A percentile compares a stretch with the other conserved stretches of the same genome.
Evolutionary conservation across 2,329 filamentous ascomycete genomes (phyloP).

Genomic region (Plenodomus biglobosus): DNA sequence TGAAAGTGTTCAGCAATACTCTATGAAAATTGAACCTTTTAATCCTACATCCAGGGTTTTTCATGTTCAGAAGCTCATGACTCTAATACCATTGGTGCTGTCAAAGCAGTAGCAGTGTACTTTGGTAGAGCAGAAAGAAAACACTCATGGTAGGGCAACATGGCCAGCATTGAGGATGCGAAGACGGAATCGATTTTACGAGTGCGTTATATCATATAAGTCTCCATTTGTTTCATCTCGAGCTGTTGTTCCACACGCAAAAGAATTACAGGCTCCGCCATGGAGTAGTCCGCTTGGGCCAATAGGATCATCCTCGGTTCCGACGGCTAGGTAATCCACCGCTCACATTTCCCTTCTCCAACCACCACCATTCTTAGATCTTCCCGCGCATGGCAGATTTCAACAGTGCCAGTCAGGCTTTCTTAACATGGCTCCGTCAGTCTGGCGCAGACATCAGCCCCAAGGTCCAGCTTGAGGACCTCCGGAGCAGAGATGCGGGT

Average conservation of each 20-base stretch:
- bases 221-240: not conserved
- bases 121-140: too few relatives aligned
- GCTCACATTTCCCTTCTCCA: constrained; percentile 17
- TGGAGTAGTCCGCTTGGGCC: constrained; percentile 11
- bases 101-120: too few relatives aligned
- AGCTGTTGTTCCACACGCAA: not conserved
- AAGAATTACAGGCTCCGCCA: not conserved
- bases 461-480: constrained; percentile 61
- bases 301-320: constrained; percentile 28
- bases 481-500: constrained; percentile 59
- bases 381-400: constrained; percentile 35
- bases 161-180: too few relatives aligned
- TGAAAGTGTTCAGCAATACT: too few relatives aligned
- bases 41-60: too few relatives aligned
- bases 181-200: too few relatives aligned
- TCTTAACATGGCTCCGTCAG: constrained; percentile 60
- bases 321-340: constrained; percentile 20
- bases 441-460: constrained; percentile 57
- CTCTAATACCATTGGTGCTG: too few relatives aligned
- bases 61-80: too few relatives aligned
- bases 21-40: too few relatives aligned
- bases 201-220: too few relatives aligned
- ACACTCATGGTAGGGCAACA: too few relatives aligned
- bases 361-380: constrained; percentile 14
- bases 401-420: constrained; percentile 52